These are phyloP conservation scores for Colletotrichum plurivorum DNA, from an alignment of 2,329 filamentous ascomycete genomes.

Conservation along the genomic window DNA sequence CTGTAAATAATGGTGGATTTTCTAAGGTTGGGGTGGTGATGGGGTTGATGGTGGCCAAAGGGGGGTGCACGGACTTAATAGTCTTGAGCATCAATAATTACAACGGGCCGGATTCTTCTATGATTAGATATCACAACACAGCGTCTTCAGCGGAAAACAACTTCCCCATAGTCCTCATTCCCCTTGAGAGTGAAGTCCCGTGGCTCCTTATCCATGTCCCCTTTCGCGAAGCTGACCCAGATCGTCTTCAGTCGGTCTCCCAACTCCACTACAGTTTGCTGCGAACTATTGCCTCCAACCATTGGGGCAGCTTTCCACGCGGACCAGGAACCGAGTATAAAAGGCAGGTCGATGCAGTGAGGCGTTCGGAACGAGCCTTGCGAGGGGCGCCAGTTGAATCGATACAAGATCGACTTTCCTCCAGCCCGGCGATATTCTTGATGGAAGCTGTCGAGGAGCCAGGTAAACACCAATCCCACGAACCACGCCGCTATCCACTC, in stretches of 20 bases:
- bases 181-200: neutral
- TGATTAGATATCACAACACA: neutral
- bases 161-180: neutral
- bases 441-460: conserved; percentile 10
- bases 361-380: conserved; percentile 33
- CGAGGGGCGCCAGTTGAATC: conserved; percentile 23
- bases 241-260: conserved; percentile 35
- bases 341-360: conserved; percentile 42
- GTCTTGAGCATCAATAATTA: too few species aligned
- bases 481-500: conserved; percentile 27
- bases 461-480: conserved; percentile 9
- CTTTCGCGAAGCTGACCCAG: conserved; percentile 40
- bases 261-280: conserved; percentile 24
- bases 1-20: too few species aligned
- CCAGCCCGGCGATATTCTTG: conserved; percentile 5
- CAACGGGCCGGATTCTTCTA: too few species aligned
- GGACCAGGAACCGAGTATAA: conserved; percentile 37
- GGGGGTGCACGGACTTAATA: too few species aligned
- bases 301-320: conserved; percentile 43
- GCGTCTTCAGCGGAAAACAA: neutral
- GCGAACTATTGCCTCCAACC: conserved; percentile 26
- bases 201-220: neutral
- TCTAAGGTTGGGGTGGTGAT: too few species aligned
- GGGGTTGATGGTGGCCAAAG: too few species aligned
- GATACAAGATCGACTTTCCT: conserved; percentile 20